Base-by-base conservation (phyloP, 257 asterid genomes). In the Salvia rosmarinus region DNA sequence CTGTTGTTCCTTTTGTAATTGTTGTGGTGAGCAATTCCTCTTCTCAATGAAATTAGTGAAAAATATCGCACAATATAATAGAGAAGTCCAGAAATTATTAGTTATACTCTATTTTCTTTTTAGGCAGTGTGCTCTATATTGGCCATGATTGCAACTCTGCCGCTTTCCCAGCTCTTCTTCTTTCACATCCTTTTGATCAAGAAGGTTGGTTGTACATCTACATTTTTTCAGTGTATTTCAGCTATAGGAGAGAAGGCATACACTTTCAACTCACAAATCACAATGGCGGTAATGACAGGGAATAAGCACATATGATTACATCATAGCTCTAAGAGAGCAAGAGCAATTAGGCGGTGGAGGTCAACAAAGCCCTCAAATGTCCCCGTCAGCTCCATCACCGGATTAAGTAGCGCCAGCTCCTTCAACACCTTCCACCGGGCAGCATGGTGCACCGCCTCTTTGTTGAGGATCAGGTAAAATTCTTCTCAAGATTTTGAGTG, bases 381-480 rank as follows among this genome's bases (percentile, higher is more conserved):
- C 98, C 2, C 88, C 4, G 91, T 79, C 23, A 95, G 99, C 83
- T 91, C 98, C 23, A 73, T 90, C 5, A 95, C 98, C 37, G 96
- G 98, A 50, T 64, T 95, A 62, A 95, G 99, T 80, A 91, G 98
- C 54, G 86, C 96, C 47, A 95, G 98, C 84, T 95, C 99, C 74
- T 88, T 90, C 78, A 92, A 88, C 67, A 81, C 89, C 28, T 90
- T 89, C 83, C 91, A 88, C 46, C 85, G 97, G 62, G 99, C 96
- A 5, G 97, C 99, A 0, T 91, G 97, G 96, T 95, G 99, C 79
- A 95, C 99, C 96, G 97, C n/a, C 93, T 91, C 9, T 91, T 95
- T 77, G 87, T 95, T 35, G 99, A 95, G 79, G 99, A 95, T 78
- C 99, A 91, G 99, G 99, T 95, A 6, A 20, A 58, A 23, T 35